phyloP scores from a whole-genome alignment of 805 yeast genomes.

The Candida montana region DNA sequence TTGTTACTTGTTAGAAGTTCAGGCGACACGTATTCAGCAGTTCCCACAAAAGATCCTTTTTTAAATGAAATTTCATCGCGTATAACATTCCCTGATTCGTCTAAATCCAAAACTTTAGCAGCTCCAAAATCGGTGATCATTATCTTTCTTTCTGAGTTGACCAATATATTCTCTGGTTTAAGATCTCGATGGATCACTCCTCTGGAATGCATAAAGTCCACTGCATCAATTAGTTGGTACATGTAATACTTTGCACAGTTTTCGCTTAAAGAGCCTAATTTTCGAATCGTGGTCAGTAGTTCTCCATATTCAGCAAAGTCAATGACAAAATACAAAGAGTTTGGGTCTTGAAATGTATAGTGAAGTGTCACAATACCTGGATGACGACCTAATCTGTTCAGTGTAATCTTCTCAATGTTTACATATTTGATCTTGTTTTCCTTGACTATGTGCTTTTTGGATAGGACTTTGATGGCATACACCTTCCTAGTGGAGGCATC shows the following conservation, averaged over 20 bases:
- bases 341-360: slow-evolving; percentile 92
- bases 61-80: slow-evolving; percentile 28
- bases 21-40: slow-evolving; percentile 29
- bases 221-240: slow-evolving; percentile 85
- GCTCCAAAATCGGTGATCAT: slow-evolving; percentile 98
- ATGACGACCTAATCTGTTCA: slow-evolving; percentile 83
- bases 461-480: slow-evolving; percentile 87
- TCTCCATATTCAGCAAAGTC: slow-evolving; percentile 98
- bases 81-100: slow-evolving; percentile 22
- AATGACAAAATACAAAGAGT: slow-evolving; percentile 81
- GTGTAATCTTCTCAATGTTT: slow-evolving; percentile 86
- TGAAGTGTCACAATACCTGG: slow-evolving; percentile 91
- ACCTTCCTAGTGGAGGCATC: slow-evolving; percentile 67
- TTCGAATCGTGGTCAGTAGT: slow-evolving; percentile 69
- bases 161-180: slow-evolving; percentile 88
- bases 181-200: slow-evolving; percentile 92
- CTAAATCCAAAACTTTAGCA: slow-evolving; percentile 64
- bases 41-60: slow-evolving; percentile 77
- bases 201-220: slow-evolving; percentile 78
- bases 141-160: slow-evolving; percentile 79
- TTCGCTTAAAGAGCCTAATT: slow-evolving; percentile 73
- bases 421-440: slow-evolving; percentile 95
- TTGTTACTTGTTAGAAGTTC: slow-evolving; percentile 77
- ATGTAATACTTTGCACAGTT: slow-evolving; percentile 73
- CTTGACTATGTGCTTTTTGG: slow-evolving; percentile 87